Conservation (phyloP, 345 rosid species). For the Melaleuca alternifolia region DNA sequence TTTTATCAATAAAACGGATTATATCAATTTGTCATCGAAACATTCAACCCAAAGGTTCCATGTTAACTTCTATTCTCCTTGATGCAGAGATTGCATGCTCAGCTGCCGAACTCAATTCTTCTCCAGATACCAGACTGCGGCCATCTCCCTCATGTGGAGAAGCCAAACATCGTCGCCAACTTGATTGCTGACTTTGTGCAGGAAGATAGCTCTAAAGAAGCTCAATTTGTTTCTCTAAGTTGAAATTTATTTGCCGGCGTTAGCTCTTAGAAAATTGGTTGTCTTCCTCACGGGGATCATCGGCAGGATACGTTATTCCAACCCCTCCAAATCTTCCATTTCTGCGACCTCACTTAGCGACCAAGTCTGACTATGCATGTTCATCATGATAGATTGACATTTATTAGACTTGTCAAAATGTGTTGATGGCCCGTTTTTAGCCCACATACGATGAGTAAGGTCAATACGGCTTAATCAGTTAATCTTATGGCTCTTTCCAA, state of each 20-base stretch:
- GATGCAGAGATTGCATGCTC: conserved; percentile 62
- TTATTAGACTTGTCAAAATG: not conserved
- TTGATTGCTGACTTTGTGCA: conserved; percentile 47
- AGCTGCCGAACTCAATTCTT: conserved; percentile 51
- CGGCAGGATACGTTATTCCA: not conserved
- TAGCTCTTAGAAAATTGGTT: not conserved
- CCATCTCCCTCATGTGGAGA: conserved; percentile 88
- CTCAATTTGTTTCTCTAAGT: conserved; percentile 11
- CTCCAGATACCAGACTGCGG: conserved; percentile 75
- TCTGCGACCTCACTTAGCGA: not conserved
- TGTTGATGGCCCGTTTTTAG: too few relatives aligned
- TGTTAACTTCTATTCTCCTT: not conserved
- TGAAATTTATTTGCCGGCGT: not conserved
- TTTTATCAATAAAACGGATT: not conserved
- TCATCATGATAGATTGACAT: not conserved
- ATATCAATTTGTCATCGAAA: not conserved
- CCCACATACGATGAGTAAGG: too few relatives aligned
- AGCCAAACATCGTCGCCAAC: conserved; percentile 41
- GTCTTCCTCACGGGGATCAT: not conserved
- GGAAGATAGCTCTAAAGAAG: conserved; percentile 29
- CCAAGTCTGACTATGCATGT: not conserved
- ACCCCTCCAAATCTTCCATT: not conserved
- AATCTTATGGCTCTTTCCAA: not conserved
- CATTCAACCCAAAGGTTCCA: not conserved
- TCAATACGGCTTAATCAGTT: too few relatives aligned